Conservation (phyloP, 2,329 filamentous ascomycete genomes). For the Fusarium sp. region DNA sequence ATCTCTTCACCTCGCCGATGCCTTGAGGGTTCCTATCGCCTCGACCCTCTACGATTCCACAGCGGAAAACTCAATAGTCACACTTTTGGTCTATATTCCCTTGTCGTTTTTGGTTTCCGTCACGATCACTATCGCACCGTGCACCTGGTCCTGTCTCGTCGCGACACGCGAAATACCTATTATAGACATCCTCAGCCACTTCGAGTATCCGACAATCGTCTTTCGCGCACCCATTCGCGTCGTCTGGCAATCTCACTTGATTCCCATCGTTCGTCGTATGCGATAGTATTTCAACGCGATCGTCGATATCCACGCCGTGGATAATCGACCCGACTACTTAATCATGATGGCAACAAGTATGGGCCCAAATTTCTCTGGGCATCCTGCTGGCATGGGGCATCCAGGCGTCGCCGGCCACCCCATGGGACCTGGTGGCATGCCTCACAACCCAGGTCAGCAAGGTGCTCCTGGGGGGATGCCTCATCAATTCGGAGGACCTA, state of each 20-base stretch:
- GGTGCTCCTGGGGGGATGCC: constrained; percentile 72
- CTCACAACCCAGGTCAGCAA: constrained; percentile 74
- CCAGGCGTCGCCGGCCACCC: constrained; percentile 73
- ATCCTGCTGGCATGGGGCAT: constrained; percentile 76
- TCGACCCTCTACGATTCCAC: constrained; percentile 30
- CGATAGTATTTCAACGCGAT: constrained; percentile 54
- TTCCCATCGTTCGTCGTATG: constrained; percentile 43
- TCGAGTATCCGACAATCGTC: constrained; percentile 25
- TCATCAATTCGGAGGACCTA: constrained; percentile 72
- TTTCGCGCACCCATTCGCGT: constrained; percentile 27
- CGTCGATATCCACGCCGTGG: constrained; percentile 69
- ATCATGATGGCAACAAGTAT: constrained; percentile 75
- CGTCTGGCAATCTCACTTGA: constrained; percentile 1
- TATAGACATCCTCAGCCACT: constrained; percentile 25
- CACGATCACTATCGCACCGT: constrained; percentile 36
- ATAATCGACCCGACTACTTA: constrained; percentile 54
- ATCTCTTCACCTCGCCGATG: constrained; percentile 38
- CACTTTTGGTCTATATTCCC: constrained; percentile 9
- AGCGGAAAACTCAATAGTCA: neutral
- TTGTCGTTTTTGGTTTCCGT: constrained; percentile 17
- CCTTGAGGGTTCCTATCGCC: constrained; percentile 33
- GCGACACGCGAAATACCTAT: constrained; percentile 42
- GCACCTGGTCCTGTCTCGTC: constrained; percentile 35
- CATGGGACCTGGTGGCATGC: constrained; percentile 65
- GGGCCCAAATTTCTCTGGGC: constrained; percentile 69